Evolutionary conservation across 1,139 yeast species (phyloP).

Genomic region (Zygoascus hellenicus): DNA sequence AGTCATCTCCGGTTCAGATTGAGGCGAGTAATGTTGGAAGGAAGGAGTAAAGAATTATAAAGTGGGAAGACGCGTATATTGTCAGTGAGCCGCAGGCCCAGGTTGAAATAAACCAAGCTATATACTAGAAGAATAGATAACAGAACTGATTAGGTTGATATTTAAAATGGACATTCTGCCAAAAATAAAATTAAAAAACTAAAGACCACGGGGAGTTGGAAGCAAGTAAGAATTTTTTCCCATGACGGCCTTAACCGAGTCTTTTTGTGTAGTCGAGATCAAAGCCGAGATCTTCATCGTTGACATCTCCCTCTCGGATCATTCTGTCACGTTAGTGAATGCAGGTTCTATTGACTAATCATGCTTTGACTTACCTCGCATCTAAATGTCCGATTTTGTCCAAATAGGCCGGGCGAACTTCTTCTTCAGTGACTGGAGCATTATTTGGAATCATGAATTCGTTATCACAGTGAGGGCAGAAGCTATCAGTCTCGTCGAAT

Average conservation of each 20-base stretch:
- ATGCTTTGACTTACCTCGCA: slow-evolving; percentile 23
- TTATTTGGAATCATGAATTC: slow-evolving; percentile 32
- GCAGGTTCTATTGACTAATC: not conserved
- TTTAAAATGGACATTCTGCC: no score
- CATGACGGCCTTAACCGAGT: slow-evolving; percentile 24
- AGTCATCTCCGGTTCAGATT: not conserved
- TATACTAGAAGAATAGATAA: not conserved
- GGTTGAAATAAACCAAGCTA: not conserved
- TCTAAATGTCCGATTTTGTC: slow-evolving; percentile 23
- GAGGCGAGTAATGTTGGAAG: not conserved
- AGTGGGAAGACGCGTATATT: slow-evolving; percentile 1
- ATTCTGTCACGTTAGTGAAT: slow-evolving; percentile 21
- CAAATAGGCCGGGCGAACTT: slow-evolving; percentile 18
- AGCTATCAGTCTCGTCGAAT: slow-evolving; percentile 36
- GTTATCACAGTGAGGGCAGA: slow-evolving; percentile 37
- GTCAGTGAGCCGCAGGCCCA: not conserved
- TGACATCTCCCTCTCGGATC: slow-evolving; percentile 32
- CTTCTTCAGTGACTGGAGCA: slow-evolving; percentile 15
- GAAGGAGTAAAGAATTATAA: not conserved
- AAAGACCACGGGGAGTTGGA: no score
- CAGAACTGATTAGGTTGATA: no score
- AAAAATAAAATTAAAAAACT: no score
- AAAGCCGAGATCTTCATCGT: slow-evolving; percentile 31
- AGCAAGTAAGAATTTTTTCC: no score
- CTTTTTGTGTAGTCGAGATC: slow-evolving; percentile 22